phyloP scores from a whole-genome alignment of 2,329 filamentous ascomycete species.

The Bertia moriformis region DNA sequence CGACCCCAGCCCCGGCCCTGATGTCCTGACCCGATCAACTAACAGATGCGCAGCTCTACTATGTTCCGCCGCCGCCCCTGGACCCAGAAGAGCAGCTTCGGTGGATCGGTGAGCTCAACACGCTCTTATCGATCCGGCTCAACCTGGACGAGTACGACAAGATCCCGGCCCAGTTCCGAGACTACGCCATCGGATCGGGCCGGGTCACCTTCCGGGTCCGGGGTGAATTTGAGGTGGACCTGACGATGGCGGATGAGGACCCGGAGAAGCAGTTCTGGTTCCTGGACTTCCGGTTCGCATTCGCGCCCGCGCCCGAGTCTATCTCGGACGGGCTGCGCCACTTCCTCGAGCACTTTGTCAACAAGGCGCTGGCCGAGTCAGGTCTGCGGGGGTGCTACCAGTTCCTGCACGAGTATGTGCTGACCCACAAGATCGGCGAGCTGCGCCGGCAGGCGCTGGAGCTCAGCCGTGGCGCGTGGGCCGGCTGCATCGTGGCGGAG shows the following conservation, averaged over 20 bases:
- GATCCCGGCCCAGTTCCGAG: slow-evolving; percentile 59
- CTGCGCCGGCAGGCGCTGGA: slow-evolving; percentile 63
- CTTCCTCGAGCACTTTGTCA: slow-evolving; percentile 57
- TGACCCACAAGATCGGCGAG: slow-evolving; percentile 82
- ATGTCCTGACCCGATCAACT: background rate
- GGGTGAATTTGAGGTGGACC: slow-evolving; percentile 81
- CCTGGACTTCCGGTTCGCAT: slow-evolving; percentile 77
- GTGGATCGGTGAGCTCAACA: slow-evolving; percentile 69
- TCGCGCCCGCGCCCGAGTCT: slow-evolving; percentile 49
- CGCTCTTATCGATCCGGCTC: slow-evolving; percentile 67
- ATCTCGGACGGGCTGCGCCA: slow-evolving; percentile 49
- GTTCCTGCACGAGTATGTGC: slow-evolving; percentile 70
- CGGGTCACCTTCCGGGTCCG: slow-evolving; percentile 74
- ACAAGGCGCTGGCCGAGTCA: slow-evolving; percentile 52
- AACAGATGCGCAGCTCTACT: slow-evolving; percentile 55
- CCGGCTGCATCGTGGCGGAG: slow-evolving; percentile 63
- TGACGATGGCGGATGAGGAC: slow-evolving; percentile 80
- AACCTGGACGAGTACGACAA: slow-evolving; percentile 69
- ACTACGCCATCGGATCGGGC: slow-evolving; percentile 71
- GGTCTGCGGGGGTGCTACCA: slow-evolving; percentile 72
- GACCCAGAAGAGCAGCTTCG: slow-evolving; percentile 58
- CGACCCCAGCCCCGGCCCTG: background rate
- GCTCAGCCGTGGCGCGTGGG: slow-evolving; percentile 60
- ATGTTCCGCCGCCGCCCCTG: slow-evolving; percentile 60
- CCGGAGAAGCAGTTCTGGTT: slow-evolving; percentile 79